phyloP scores from a whole-genome alignment of 441 rosid genomes.

The Gossypium schwendimanii region DNA sequence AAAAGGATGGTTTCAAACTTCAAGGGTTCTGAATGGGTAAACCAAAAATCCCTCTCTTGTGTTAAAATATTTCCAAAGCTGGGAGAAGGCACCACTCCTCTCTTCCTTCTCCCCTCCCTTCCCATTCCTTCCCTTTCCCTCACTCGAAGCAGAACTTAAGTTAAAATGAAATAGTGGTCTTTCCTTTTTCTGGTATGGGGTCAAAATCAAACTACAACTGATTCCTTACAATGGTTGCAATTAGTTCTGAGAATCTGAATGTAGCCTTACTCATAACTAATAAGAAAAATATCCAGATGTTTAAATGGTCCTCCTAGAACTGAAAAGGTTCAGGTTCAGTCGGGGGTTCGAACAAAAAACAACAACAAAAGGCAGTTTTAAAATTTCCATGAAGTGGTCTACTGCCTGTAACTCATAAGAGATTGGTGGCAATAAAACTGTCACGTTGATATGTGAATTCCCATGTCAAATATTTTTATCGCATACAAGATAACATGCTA shows the following conservation, averaged over 20 bases:
- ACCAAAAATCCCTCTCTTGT: neutral
- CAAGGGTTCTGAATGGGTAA: neutral
- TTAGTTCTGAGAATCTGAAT: neutral
- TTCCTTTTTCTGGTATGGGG: neutral
- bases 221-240: neutral
- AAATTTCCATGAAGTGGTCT: neutral
- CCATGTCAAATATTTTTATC: neutral
- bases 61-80: neutral
- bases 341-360: neutral
- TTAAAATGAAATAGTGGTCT: slow-evolving; percentile 1
- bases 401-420: neutral
- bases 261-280: neutral
- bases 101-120: neutral
- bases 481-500: neutral
- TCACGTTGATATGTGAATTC: neutral
- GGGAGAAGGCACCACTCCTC: neutral
- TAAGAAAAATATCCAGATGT: neutral
- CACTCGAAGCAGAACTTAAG: neutral
- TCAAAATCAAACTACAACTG: neutral
- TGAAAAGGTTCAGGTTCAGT: neutral
- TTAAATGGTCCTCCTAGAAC: neutral
- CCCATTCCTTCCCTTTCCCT: neutral
- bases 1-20: neutral
- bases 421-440: neutral
- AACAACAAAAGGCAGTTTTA: neutral